Conservation (phyloP, 2,329 filamentous ascomycete genomes). For the Nemania abortiva region DNA sequence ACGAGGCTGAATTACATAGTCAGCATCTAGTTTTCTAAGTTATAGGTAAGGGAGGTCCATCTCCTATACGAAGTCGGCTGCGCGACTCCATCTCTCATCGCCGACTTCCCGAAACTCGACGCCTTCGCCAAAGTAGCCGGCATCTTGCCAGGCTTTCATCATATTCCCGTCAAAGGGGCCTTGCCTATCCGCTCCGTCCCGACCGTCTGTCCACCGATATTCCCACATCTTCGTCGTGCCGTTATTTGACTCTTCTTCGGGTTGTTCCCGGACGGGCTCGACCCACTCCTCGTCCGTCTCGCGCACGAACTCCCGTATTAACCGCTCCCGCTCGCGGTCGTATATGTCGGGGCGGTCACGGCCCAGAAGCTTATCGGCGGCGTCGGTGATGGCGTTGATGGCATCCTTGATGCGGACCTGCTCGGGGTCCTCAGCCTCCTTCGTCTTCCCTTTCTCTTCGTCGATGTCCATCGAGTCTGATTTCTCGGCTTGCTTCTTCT, state of each 20-base stretch:
- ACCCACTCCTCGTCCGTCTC: conserved; percentile 91
- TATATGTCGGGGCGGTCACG: conserved; percentile 92
- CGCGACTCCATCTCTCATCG: conserved; percentile 66
- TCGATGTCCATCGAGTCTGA: conserved; percentile 78
- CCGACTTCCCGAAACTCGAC: conserved; percentile 79
- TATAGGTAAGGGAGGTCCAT: not conserved
- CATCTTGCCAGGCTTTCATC: conserved; percentile 92
- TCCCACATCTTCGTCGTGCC: conserved; percentile 75
- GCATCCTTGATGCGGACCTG: conserved; percentile 77
- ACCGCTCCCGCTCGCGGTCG: conserved; percentile 84
- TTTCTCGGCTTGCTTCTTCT: conserved; percentile 74
- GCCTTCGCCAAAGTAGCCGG: conserved; percentile 91
- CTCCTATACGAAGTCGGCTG: conserved; percentile 62
- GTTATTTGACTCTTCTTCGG: conserved; percentile 41
- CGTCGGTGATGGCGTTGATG: conserved; percentile 87
- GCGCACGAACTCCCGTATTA: conserved; percentile 84
- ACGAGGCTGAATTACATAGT: not conserved
- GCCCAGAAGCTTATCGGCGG: conserved; percentile 86
- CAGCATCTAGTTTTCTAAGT: not conserved
- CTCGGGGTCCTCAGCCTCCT: conserved; percentile 71
- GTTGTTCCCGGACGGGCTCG: conserved; percentile 55
- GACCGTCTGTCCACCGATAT: conserved; percentile 90
- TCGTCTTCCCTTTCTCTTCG: conserved; percentile 65
- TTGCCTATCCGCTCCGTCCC: conserved; percentile 82
- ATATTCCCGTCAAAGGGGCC: conserved; percentile 87